Conservation (phyloP, 2,329 filamentous ascomycete species). For the Penicillium sp. region DNA sequence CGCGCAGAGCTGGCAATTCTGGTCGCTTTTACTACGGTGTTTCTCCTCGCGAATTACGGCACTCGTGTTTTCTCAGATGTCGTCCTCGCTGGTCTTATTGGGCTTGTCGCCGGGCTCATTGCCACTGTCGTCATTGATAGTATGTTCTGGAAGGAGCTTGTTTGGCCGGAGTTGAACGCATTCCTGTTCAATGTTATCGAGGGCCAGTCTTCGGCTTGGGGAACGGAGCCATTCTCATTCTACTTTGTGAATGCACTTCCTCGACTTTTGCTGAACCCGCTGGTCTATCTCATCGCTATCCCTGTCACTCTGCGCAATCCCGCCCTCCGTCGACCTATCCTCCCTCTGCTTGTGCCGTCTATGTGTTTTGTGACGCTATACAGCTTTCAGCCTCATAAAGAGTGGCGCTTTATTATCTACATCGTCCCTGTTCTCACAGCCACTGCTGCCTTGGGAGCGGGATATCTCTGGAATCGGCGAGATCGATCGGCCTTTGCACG, state of each 20-base stretch:
- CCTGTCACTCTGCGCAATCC: conserved; percentile 59
- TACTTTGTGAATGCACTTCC: conserved; percentile 85
- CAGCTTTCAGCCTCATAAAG: conserved; percentile 91
- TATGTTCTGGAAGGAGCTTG: conserved; percentile 83
- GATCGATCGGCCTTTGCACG: conserved; percentile 65
- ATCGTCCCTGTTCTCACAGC: conserved; percentile 80
- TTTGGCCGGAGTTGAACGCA: conserved; percentile 89
- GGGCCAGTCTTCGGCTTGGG: conserved; percentile 85
- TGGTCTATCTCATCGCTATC: conserved; percentile 61
- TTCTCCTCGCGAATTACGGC: conserved; percentile 64
- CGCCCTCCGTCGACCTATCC: conserved; percentile 56
- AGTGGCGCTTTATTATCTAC: conserved; percentile 94
- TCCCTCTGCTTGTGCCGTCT: conserved; percentile 68
- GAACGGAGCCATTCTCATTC: conserved; percentile 81
- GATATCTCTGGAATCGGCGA: conserved; percentile 71
- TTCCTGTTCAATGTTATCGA: conserved; percentile 92
- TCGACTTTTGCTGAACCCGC: conserved; percentile 80
- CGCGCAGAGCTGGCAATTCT: conserved; percentile 87
- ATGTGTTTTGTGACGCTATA: conserved; percentile 78
- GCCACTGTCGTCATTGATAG: conserved; percentile 81
- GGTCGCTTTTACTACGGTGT: conserved; percentile 69
- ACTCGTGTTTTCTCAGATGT: conserved; percentile 62
- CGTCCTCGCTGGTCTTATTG: conserved; percentile 68
- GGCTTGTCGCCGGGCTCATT: conserved; percentile 69
- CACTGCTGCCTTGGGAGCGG: conserved; percentile 74